phyloP scores from a whole-genome alignment of 1,284 basidiomycete species.

The Microbotryomycetes sp. region DNA sequence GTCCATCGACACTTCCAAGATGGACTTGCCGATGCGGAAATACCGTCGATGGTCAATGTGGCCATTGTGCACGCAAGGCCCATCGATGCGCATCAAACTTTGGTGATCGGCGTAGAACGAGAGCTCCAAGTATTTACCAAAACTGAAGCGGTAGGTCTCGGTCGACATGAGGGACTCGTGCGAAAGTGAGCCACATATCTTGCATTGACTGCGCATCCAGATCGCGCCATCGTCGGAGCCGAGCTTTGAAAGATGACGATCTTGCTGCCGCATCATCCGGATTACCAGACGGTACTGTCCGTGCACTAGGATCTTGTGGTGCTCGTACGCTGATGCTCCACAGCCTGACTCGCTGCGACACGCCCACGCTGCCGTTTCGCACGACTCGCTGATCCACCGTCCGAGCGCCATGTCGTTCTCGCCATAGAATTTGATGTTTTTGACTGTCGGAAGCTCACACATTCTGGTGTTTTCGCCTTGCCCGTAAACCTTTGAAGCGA shows the following conservation, averaged over 20 bases:
- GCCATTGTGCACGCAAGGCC: constrained; percentile 84
- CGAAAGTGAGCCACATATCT: constrained; percentile 38
- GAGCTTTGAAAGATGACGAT: constrained; percentile 7
- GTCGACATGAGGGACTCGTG: constrained; percentile 84
- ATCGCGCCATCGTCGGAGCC: not conserved
- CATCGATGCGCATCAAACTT: constrained; percentile 67
- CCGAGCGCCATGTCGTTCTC: constrained; percentile 86
- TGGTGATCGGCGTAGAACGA: constrained; percentile 84
- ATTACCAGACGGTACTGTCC: constrained; percentile 60
- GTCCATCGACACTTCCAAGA: constrained; percentile 84
- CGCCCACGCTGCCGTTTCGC: constrained; percentile 54
- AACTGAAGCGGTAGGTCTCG: constrained; percentile 72
- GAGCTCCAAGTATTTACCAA: constrained; percentile 84
- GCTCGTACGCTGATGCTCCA: constrained; percentile 67
- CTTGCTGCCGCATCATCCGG: constrained; percentile 57
- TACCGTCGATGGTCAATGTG: constrained; percentile 89
- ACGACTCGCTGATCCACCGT: constrained; percentile 76
- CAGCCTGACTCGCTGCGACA: constrained; percentile 73
- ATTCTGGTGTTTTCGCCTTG: constrained; percentile 42
- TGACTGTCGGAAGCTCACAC: constrained; percentile 47
- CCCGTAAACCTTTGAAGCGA: constrained; percentile 64
- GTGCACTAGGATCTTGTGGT: constrained; percentile 84
- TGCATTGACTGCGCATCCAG: constrained; percentile 34
- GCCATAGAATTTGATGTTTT: constrained; percentile 81
- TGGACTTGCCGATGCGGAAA: constrained; percentile 62